Conservation (phyloP, 495 filamentous ascomycete species). For the Aspergillus homomorphus region DNA sequence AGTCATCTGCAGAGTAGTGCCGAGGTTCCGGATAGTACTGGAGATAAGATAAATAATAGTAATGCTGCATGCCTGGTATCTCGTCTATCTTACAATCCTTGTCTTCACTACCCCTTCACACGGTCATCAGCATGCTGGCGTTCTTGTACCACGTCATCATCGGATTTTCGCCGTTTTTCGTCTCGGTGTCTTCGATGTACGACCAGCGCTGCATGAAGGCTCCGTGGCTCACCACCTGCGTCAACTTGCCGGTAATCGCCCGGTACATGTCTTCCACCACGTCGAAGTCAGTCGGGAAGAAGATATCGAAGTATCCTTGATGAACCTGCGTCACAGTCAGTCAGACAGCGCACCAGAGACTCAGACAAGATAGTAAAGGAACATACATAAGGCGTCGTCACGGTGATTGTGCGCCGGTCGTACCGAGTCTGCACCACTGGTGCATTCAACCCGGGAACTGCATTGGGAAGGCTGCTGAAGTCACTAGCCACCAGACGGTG, state of each 20-base stretch:
- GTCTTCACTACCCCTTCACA: conserved; percentile 41
- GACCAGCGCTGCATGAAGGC: conserved; percentile 89
- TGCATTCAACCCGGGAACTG: conserved; percentile 77
- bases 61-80: conserved; percentile 5
- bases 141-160: conserved; percentile 92
- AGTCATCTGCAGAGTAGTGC: not conserved
- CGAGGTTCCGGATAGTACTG: not conserved
- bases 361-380: not conserved
- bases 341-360: not conserved
- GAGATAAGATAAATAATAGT: conserved; percentile 10
- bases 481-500: conserved; percentile 89
- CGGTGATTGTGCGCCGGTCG: conserved; percentile 78
- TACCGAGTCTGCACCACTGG: conserved; percentile 96
- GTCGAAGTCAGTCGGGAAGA: conserved; percentile 94
- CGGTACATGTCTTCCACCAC: conserved; percentile 86
- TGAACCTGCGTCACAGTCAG: conserved; percentile 63
- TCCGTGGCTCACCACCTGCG: conserved; percentile 78
- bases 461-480: conserved; percentile 80
- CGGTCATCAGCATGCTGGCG: conserved; percentile 81
- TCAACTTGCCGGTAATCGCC: conserved; percentile 86
- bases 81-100: conserved; percentile 7
- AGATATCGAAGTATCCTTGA: conserved; percentile 97
- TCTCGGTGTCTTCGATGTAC: conserved; percentile 84
- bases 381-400: conserved; percentile 85
- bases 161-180: conserved; percentile 87